These are phyloP conservation scores for Neurospora crassa DNA, from an alignment of 2,329 filamentous ascomycete genomes.

Conservation along the genomic window DNA sequence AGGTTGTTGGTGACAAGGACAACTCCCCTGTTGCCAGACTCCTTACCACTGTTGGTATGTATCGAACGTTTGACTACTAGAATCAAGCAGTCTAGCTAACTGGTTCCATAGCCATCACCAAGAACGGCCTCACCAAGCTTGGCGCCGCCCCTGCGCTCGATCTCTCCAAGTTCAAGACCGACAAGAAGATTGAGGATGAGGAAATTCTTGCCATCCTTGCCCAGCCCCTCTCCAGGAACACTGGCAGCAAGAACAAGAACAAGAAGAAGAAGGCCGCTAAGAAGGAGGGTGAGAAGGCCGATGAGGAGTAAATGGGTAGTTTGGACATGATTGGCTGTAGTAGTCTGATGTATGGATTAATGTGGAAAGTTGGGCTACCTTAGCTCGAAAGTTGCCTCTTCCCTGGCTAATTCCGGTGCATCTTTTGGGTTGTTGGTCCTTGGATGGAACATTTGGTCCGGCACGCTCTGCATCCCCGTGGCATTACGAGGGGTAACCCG, in stretches of 20 bases:
- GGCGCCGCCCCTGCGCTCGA: constrained; percentile 68
- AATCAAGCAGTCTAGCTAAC: constrained; percentile 7
- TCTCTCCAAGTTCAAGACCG: constrained; percentile 74
- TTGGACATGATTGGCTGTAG: not conserved
- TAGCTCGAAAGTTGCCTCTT: not conserved
- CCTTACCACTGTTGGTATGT: constrained; percentile 84
- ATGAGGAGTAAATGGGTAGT: constrained; percentile 23
- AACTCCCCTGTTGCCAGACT: constrained; percentile 73
- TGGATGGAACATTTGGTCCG: not conserved
- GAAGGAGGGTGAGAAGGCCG: constrained; percentile 27
- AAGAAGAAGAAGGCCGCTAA: constrained; percentile 62
- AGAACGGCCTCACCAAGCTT: constrained; percentile 88
- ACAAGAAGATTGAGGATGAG: constrained; percentile 97
- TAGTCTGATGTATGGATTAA: not conserved
- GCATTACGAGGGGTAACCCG: not conserved
- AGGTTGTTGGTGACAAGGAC: constrained; percentile 92
- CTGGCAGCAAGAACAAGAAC: constrained; percentile 90
- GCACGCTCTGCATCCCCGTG: not conserved
- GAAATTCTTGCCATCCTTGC: constrained; percentile 92
- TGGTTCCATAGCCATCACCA: constrained; percentile 69
- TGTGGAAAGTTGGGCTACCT: not conserved
- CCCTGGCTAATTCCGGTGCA: not conserved
- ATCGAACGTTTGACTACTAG: not conserved
- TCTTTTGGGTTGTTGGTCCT: not conserved
- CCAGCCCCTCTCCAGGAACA: constrained; percentile 75